Evolutionary conservation across 1,139 yeast genomes (phyloP).

Genomic region (Schizosaccharomyces versatilis): DNA sequence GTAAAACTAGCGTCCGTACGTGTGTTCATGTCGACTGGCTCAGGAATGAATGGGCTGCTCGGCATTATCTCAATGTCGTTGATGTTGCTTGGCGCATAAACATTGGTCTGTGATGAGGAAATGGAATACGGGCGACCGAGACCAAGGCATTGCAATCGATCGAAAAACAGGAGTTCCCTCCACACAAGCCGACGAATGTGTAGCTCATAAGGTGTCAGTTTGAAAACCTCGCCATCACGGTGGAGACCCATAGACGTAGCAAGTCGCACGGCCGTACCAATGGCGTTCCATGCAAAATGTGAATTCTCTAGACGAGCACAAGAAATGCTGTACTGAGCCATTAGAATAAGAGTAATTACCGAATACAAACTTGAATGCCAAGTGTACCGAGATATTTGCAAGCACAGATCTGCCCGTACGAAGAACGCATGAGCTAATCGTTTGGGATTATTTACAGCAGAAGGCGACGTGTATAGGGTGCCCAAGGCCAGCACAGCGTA

Average conservation of each 20-base stretch:
- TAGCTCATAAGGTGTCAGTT: background rate
- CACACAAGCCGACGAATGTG: background rate
- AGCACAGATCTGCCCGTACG: background rate
- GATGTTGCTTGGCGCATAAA: background rate
- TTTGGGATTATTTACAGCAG: background rate
- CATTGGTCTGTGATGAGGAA: background rate
- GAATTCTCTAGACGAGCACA: background rate
- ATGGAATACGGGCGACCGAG: background rate
- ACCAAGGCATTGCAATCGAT: background rate
- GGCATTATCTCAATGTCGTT: background rate
- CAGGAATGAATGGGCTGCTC: background rate
- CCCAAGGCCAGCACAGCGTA: background rate
- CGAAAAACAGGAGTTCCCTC: background rate
- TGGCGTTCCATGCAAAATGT: background rate
- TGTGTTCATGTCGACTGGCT: background rate
- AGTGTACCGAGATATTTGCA: background rate
- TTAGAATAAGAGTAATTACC: background rate
- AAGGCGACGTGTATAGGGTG: background rate
- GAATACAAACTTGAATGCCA: background rate
- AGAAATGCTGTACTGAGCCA: background rate
- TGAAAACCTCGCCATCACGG: background rate
- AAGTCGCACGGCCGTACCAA: background rate
- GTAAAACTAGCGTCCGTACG: constrained; percentile 2
- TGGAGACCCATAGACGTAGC: background rate
- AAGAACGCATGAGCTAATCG: background rate